Evolutionary conservation across 2,329 filamentous ascomycete species (phyloP).

Genomic region (Sporothrix mexicana): DNA sequence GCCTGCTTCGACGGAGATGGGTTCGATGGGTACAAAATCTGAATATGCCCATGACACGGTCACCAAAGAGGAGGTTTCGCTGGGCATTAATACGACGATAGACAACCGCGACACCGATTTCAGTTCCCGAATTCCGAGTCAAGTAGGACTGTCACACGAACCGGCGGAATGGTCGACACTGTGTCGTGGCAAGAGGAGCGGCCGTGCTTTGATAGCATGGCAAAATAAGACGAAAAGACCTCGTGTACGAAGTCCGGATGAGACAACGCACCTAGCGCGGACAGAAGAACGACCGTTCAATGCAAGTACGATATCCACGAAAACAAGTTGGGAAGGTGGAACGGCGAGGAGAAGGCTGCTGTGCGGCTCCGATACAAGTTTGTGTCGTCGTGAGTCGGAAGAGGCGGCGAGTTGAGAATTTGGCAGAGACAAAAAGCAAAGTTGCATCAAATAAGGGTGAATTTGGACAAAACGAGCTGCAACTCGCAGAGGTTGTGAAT

Average conservation of each 20-base stretch:
- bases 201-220: not conserved
- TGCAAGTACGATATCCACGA: too few species aligned
- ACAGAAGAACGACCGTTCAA: not conserved
- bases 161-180: constrained; percentile 4
- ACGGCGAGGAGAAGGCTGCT: not conserved
- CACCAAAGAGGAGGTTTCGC: not conserved
- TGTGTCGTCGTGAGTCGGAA: not conserved
- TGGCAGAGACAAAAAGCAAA: not conserved
- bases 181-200: not conserved
- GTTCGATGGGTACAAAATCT: not conserved
- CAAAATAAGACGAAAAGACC: not conserved
- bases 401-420: not conserved
- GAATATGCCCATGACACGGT: not conserved
- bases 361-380: not conserved
- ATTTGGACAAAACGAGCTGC: not conserved
- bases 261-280: not conserved
- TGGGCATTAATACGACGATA: constrained; percentile 9
- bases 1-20: not conserved
- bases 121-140: not conserved
- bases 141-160: not conserved
- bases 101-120: not conserved
- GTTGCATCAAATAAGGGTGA: too few species aligned
- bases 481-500: not conserved
- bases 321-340: not conserved
- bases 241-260: not conserved